Evolutionary conservation across 2,329 filamentous ascomycete genomes (phyloP).

Genomic region (Talaromyces sp.): DNA sequence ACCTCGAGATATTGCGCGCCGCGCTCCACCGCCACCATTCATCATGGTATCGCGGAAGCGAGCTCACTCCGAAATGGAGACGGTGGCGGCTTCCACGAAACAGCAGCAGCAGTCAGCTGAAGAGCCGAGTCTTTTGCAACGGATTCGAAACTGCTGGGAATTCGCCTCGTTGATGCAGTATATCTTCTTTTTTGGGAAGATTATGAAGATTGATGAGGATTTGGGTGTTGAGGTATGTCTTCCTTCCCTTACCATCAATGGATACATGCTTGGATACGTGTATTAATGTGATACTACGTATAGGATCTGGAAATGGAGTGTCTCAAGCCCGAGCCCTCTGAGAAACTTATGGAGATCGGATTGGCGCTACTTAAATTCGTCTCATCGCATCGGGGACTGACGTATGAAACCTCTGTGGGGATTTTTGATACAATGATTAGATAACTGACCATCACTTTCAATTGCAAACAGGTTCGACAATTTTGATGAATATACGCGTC

Average conservation of each 20-base stretch:
- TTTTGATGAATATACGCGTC: conserved; percentile 88
- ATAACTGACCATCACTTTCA: not conserved
- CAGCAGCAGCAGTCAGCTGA: conserved; percentile 32
- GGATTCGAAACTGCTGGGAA: conserved; percentile 86
- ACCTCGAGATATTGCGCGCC: not conserved
- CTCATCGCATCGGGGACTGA: conserved; percentile 86
- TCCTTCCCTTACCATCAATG: not conserved
- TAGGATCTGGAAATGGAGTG: conserved; percentile 88
- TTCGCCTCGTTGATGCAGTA: conserved; percentile 93
- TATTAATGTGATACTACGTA: not conserved
- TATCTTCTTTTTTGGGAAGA: conserved; percentile 83
- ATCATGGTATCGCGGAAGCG: conserved; percentile 54
- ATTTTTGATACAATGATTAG: not conserved
- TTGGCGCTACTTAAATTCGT: conserved; percentile 85
- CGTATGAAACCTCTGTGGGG: conserved; percentile 53
- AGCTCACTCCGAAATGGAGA: conserved; percentile 52
- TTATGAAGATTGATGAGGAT: conserved; percentile 82
- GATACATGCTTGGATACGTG: not conserved
- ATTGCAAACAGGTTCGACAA: conserved; percentile 61
- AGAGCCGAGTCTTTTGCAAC: conserved; percentile 51
- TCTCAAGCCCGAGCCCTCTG: conserved; percentile 67
- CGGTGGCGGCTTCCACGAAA: conserved; percentile 17
- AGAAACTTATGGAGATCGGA: conserved; percentile 72
- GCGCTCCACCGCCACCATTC: conserved; percentile 14
- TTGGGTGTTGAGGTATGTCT: conserved; percentile 77